Evolutionary conservation across 441 rosid species (phyloP).

Genomic region (Metrosideros polymorpha): DNA sequence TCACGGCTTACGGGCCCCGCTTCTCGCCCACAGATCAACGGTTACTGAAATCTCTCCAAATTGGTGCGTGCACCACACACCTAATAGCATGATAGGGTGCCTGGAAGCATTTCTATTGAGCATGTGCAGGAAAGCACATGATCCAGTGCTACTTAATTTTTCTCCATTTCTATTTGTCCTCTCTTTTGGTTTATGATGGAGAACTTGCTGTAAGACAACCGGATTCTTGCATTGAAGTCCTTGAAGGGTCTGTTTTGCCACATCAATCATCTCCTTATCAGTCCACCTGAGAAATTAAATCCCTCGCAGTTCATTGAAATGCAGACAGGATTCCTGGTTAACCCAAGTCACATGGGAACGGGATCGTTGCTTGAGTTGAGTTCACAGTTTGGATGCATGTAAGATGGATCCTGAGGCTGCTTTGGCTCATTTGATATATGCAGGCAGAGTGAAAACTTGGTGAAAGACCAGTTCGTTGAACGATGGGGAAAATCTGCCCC

Average conservation of each 20-base stretch:
- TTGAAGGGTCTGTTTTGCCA: not conserved
- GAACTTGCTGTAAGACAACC: not conserved
- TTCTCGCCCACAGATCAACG: constrained; percentile 48
- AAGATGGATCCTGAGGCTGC: not conserved
- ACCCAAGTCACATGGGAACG: not conserved
- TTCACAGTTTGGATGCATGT: not conserved
- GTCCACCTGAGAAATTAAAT: not conserved
- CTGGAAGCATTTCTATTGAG: not conserved
- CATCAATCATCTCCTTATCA: not conserved
- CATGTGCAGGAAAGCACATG: not conserved
- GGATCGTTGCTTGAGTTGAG: not conserved
- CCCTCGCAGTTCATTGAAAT: not conserved
- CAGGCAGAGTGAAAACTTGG: not conserved
- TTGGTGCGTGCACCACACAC: not conserved
- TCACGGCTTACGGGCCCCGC: constrained; percentile 53
- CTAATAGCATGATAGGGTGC: not conserved
- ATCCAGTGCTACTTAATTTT: not conserved
- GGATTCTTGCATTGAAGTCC: not conserved
- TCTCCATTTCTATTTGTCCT: not conserved
- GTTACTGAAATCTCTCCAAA: constrained; percentile 29
- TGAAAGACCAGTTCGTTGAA: not conserved
- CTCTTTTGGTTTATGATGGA: not conserved
- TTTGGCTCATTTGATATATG: not conserved
- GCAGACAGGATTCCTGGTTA: not conserved
- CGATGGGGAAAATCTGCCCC: not conserved